A percentile compares a stretch with the other conserved stretches of the same genome.
Conservation (phyloP, 2,329 filamentous ascomycete genomes). For the Colletotrichum brevisporum region DNA sequence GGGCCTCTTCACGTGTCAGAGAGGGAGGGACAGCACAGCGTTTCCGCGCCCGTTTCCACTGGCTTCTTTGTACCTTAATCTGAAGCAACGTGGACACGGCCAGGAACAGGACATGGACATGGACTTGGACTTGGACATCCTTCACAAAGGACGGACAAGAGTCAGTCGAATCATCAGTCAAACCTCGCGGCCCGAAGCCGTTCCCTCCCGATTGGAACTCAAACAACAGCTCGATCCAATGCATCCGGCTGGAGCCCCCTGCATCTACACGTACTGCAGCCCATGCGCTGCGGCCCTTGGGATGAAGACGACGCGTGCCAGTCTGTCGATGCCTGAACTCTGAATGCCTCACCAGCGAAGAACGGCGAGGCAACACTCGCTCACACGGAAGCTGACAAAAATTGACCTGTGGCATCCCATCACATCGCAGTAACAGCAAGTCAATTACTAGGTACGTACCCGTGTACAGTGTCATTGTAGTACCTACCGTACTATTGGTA, state of each 20-base stretch:
- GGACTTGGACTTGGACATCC: conserved; percentile 5
- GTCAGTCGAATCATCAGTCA: conserved; percentile 37
- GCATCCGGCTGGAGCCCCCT: conserved; percentile 18
- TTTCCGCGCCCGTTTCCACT: conserved; percentile 23
- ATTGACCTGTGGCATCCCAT: neutral
- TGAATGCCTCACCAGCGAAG: conserved; percentile 16
- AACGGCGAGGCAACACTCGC: neutral
- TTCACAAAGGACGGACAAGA: conserved; percentile 27
- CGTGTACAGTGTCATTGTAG: too few relatives aligned
- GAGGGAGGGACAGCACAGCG: neutral
- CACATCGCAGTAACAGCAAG: too few relatives aligned
- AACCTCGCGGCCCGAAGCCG: conserved; percentile 40
- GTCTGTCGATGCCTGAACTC: conserved; percentile 24
- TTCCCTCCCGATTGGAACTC: conserved; percentile 35
- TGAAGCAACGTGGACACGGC: conserved; percentile 31
- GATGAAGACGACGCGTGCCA: conserved; percentile 29
- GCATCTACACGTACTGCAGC: conserved; percentile 8
- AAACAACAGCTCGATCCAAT: conserved; percentile 39
- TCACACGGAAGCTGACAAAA: neutral
- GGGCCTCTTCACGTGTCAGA: conserved; percentile 37
- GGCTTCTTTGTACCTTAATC: conserved; percentile 28
- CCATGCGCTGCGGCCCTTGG: conserved; percentile 14
- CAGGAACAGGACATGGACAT: conserved; percentile 20
- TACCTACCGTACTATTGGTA: too few relatives aligned
- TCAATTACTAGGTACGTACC: too few relatives aligned